Evolutionary conservation across 208 protist genomes (phyloP).

Genomic region (Endotrypanum monterogeii): DNA sequence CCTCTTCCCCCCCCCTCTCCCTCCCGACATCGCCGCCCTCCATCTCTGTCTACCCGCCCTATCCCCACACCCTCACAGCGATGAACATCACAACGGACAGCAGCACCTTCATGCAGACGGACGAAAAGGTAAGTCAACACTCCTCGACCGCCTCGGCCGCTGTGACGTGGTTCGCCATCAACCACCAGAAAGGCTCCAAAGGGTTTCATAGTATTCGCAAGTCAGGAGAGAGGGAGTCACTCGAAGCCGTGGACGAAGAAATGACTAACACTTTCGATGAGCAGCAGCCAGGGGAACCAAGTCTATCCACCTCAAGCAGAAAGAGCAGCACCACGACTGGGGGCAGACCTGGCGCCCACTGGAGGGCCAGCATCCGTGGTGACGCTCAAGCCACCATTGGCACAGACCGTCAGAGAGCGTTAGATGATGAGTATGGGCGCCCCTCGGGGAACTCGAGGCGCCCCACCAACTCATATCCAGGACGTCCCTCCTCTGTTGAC

Average conservation of each 20-base stretch:
- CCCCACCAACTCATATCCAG: constrained; percentile 18
- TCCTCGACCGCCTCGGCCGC: not conserved
- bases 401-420: not conserved
- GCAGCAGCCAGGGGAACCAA: constrained; percentile 16
- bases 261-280: constrained; percentile 41
- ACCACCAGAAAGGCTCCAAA: not conserved
- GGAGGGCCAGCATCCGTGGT: not conserved
- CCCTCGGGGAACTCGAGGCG: not conserved
- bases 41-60: not conserved
- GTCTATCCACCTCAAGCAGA: not conserved
- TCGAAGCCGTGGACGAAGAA: constrained; percentile 43
- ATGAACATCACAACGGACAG: constrained; percentile 33
- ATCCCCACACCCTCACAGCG: not conserved
- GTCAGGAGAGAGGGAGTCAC: constrained; percentile 22
- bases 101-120: constrained; percentile 29
- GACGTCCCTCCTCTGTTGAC: not conserved
- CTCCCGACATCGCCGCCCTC: not conserved
- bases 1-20: not conserved
- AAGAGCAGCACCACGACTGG: constrained; percentile 10
- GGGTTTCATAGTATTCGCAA: not conserved
- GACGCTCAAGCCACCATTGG: not conserved
- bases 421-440: not conserved
- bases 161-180: not conserved
- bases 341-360: constrained; percentile 4
- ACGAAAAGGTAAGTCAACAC: constrained; percentile 7